These are phyloP conservation scores for Priceomyces carsonii DNA, from an alignment of 805 yeast genomes.

Conservation along the genomic window DNA sequence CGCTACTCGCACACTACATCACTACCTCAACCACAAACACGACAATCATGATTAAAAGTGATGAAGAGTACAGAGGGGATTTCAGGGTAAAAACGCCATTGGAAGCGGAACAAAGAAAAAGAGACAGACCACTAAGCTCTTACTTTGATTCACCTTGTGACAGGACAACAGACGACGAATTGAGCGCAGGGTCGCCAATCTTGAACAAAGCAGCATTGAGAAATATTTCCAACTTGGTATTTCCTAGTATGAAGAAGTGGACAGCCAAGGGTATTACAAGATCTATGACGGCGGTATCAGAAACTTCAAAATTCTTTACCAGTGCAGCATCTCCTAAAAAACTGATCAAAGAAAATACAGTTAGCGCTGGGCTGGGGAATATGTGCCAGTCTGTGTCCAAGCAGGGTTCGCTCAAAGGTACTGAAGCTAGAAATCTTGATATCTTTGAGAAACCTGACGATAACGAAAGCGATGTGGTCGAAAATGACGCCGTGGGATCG, in stretches of 20 bases:
- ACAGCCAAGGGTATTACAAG: conserved; percentile 19
- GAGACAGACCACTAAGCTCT: conserved; percentile 34
- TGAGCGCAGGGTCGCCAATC: conserved; percentile 17
- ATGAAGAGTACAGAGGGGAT: no score
- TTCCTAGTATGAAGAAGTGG: conserved; percentile 22
- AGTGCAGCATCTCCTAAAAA: conserved; percentile 5
- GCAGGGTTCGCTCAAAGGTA: no score
- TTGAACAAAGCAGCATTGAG: conserved; percentile 25
- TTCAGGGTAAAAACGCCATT: background rate
- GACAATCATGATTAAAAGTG: no score
- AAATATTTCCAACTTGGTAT: conserved; percentile 26
- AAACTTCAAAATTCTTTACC: conserved; percentile 15
- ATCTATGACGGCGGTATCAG: conserved; percentile 21
- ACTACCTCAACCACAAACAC: no score
- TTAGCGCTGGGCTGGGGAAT: no score
- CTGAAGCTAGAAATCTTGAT: no score
- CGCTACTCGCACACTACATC: no score
- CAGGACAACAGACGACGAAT: conserved; percentile 1
- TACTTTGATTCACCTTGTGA: conserved; percentile 39
- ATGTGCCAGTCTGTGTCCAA: no score
- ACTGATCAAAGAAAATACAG: conserved; percentile 4
- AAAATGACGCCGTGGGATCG: no score
- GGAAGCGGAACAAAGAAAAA: conserved; percentile 7
- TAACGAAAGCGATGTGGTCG: no score
- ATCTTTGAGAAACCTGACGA: no score